Base-by-base conservation (phyloP, 441 rosid species). In the Aquilaria agallochum region DNA sequence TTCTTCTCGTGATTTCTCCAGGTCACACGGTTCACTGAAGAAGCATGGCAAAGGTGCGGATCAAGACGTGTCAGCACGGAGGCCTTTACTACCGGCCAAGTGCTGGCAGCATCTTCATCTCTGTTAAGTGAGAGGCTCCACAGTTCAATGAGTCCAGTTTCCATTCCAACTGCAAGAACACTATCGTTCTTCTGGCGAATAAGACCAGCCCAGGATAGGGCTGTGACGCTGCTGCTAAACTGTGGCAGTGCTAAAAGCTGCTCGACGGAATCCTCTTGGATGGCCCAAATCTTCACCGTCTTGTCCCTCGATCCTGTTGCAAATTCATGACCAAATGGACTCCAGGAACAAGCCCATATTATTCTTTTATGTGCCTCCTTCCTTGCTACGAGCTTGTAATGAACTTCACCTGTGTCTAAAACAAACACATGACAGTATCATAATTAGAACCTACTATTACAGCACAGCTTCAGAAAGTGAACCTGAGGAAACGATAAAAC, bases 311-410 rank as follows among this genome's bases (percentile, higher is more conserved):
- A 95, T 48, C 95, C 96, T 12, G 97, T 95, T 57, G 97, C 90
- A 56, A 92, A 95, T 60, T 92, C 95, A 55, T 83, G 91, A 62
- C 92, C 86, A 63, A 78, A 92, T 42, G 99, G 99, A 68, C 89
- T 92, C 99, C 98, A 95, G 51, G 95, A 77, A 74, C 97, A 95
- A 27, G 99, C 77, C 99, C 99, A 92, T 69, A 95, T 95, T 72
- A 95, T 91, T 76, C 99, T 83, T 78, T 94, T 89, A 83, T 92
- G 99, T 27, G 92, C 97, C 74, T 91, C 95, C 62, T 80, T 85
- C 72, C 81, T 85, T 32, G 80, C 88, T 59, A 94, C 55, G 48
- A 91, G 88, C 65, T 71, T 77, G 72, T 78, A 74, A 62, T 74
- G 69, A 31, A 82, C 69, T 65, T 80, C 89, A 32, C 74, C 76